Evolutionary conservation across 352 stramenopile genomes (phyloP), one percentile per base, ranked within the genome.

Genomic region (Globisporangium camurandrum): DNA sequence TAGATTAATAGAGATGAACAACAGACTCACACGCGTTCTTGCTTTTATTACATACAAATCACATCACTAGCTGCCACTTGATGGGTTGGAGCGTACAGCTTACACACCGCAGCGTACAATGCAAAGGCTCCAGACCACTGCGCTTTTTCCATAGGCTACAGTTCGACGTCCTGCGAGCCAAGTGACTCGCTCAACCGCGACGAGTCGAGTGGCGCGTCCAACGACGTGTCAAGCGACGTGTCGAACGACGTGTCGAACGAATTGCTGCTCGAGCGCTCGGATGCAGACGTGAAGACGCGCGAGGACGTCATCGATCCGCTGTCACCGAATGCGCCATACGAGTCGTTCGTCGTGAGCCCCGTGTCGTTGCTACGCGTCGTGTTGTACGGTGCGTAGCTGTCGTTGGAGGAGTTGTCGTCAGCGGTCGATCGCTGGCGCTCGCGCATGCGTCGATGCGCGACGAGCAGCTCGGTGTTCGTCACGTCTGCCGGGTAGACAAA

Each of bases 401-500:
- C 39, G 14, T 26, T 31, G 11, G 30, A 48, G 20, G 33, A 10
- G 22, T 19, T 23, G 28, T 14, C 34, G 16, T 26, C 36, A 10
- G 17, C 7, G 33, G 3, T 42, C 51, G 20, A 33, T 34, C 24
- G 43, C 51, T 12, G 30, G 26, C 23, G n/a, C 9, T n/a, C 27
- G 6, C 40, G 44, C n/a, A 14, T 16, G 14, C 27, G 44, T 27
- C 43, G 43, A 16, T 44, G 51, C 17, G n/a, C 37, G 14, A 47
- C 20, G 28, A 47, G 22, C 8, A 30, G 16, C 27, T 48, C 38
- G 4, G 38, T 19, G 20, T 22, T 41, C 20, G 30, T 27, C 14
- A 37, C 20, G 34, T 37, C 17, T 30, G 69, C 54, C 4, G 56
- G 42, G 30, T 71, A 75, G 14, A 60, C 51, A 43, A 75, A 71